Evolutionary conservation across 129 eudicot species (phyloP).

Genomic region (sunflower (Helianthus annuus)): HanXRQr2.0-SUNRISE NC_035449.2:15293009-15293508

Average conservation of each 20-base stretch:
- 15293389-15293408: slow-evolving; percentile 38
- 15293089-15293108: slow-evolving; percentile 39
- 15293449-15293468: slow-evolving; percentile 69
- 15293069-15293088: slow-evolving; percentile 26
- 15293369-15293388: slow-evolving; percentile 40
- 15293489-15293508: slow-evolving; percentile 91
- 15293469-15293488: slow-evolving; percentile 93
- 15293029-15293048: slow-evolving; percentile 48
- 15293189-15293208: slow-evolving; percentile 92
- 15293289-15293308: slow-evolving; percentile 35
- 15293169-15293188: slow-evolving; percentile 53
- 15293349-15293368: slow-evolving; percentile 52
- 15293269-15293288: slow-evolving; percentile 43
- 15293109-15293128: slow-evolving; percentile 97
- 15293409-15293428: slow-evolving; percentile 44
- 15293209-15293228: slow-evolving; percentile 15
- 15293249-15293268: slow-evolving; percentile 47
- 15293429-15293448: slow-evolving; percentile 52
- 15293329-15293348: slow-evolving; percentile 51
- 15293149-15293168: slow-evolving; percentile 81
- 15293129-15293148: slow-evolving; percentile 37
- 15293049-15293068: slow-evolving; percentile 26
- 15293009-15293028: slow-evolving; percentile 49
- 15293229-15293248: slow-evolving; percentile 50
- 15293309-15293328: slow-evolving; percentile 42